Conservation (phyloP, 164 flowering plant genomes). For the Annona cherimola region DNA sequence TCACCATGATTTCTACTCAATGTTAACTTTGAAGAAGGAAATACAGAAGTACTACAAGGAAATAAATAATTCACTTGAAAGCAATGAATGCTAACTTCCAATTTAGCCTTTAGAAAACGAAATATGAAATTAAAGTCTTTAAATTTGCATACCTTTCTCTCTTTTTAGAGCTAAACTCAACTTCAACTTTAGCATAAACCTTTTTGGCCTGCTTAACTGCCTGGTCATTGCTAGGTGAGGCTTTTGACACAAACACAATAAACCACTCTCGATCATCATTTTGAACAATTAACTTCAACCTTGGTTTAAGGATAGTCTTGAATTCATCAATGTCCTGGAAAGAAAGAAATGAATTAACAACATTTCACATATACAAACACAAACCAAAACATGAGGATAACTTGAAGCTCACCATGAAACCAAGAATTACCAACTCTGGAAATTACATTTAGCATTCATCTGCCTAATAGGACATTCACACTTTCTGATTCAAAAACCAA, state of each 20-base stretch:
- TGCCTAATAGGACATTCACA: background rate
- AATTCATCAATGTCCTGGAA: constrained; percentile 97
- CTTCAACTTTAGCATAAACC: constrained; percentile 90
- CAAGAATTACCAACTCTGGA: background rate
- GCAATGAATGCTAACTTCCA: background rate
- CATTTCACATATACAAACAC: background rate
- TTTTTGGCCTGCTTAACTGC: constrained; percentile 80
- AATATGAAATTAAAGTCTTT: background rate
- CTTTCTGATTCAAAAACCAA: too few species aligned
- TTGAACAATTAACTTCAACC: constrained; percentile 85
- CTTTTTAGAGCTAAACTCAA: constrained; percentile 91
- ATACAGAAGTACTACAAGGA: background rate
- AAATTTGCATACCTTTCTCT: constrained; percentile 61
- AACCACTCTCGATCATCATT: constrained; percentile 98
- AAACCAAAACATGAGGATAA: constrained; percentile 2
- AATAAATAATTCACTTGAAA: background rate
- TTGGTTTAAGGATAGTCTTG: constrained; percentile 89
- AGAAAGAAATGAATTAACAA: constrained; percentile 6
- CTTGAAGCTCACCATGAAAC: background rate
- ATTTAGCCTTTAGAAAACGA: background rate
- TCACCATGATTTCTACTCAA: background rate
- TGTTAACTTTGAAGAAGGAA: background rate
- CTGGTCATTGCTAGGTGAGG: constrained; percentile 82
- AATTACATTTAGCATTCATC: background rate
- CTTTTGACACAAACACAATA: constrained; percentile 89